A percentile compares a stretch with the other conserved stretches of the same genome.
phyloP scores from a whole-genome alignment of 345 rosid genomes.

The Aegle marmelos region DNA sequence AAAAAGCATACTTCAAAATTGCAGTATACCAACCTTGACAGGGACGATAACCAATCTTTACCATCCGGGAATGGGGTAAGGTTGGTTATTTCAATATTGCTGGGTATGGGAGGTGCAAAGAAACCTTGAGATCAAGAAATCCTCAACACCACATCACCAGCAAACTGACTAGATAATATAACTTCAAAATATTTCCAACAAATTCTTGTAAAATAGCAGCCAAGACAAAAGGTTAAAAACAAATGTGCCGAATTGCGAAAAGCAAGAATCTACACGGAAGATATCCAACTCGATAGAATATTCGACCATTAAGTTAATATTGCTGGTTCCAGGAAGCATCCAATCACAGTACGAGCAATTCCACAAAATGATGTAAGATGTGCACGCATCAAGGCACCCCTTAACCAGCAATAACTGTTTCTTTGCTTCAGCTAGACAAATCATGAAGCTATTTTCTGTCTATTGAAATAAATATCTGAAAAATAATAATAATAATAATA shows the following conservation, averaged over 20 bases:
- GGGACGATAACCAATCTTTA: constrained; percentile 29
- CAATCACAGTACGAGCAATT: constrained; percentile 5
- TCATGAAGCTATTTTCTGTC: background rate
- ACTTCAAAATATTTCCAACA: background rate
- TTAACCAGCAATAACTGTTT: constrained; percentile 22
- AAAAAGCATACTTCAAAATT: background rate
- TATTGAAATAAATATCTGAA: too few species aligned
- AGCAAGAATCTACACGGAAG: constrained; percentile 8
- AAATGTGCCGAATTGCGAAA: constrained; percentile 23
- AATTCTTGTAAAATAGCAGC: background rate
- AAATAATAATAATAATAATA: background rate
- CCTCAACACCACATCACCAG: constrained; percentile 42
- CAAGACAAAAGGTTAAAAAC: background rate
- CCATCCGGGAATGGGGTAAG: constrained; percentile 31
- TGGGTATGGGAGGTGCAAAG: constrained; percentile 38
- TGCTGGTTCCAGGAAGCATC: constrained; percentile 27
- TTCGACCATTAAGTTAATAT: constrained; percentile 15
- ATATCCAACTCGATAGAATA: constrained; percentile 23
- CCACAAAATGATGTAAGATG: background rate
- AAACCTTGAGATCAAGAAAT: constrained; percentile 8
- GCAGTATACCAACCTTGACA: constrained; percentile 34
- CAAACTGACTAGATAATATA: background rate
- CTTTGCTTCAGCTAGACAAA: background rate
- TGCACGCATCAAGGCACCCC: constrained; percentile 18
- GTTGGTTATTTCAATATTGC: constrained; percentile 23